Percentiles rank a stretch among this genome's conserved stretches.
phyloP scores from a whole-genome alignment of 495 filamentous ascomycete species.

The Penicillium antarcticum region DNA sequence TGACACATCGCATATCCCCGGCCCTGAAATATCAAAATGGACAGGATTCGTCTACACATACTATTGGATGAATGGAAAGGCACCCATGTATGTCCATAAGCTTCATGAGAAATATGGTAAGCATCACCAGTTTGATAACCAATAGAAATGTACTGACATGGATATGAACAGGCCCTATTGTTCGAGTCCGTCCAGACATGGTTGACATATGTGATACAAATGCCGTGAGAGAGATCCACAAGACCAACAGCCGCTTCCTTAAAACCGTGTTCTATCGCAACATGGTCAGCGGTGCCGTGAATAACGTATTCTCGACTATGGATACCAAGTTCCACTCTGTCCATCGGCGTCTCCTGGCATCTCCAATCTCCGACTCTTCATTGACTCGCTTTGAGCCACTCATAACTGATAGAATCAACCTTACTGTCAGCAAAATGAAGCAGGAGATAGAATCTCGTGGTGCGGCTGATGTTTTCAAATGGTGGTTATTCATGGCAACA shows the following conservation, averaged over 20 bases:
- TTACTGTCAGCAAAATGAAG: slow-evolving; percentile 31
- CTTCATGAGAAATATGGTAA: slow-evolving; percentile 44
- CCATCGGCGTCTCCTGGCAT: slow-evolving; percentile 32
- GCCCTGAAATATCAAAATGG: slow-evolving; percentile 31
- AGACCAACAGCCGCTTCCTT: slow-evolving; percentile 24
- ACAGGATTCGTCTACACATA: slow-evolving; percentile 30
- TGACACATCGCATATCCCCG: slow-evolving; percentile 16
- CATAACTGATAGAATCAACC: slow-evolving; percentile 22
- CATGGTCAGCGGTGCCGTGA: slow-evolving; percentile 6
- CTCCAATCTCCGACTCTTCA: slow-evolving; percentile 38
- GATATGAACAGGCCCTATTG: slow-evolving; percentile 33
- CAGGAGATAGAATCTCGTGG: slow-evolving; percentile 30
- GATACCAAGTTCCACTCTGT: slow-evolving; percentile 28
- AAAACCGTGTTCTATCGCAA: slow-evolving; percentile 22
- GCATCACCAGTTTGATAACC: background rate
- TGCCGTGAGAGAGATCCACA: slow-evolving; percentile 38
- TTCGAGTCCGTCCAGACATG: slow-evolving; percentile 35
- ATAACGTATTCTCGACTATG: slow-evolving; percentile 32
- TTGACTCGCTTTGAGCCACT: slow-evolving; percentile 23
- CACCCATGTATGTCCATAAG: slow-evolving; percentile 35
- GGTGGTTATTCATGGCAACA: slow-evolving; percentile 55
- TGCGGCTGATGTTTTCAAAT: slow-evolving; percentile 48
- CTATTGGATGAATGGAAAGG: slow-evolving; percentile 27
- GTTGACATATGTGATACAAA: slow-evolving; percentile 37
- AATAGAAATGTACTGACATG: slow-evolving; percentile 1